These are phyloP conservation scores for Fusarium sp. DNA, from an alignment of 2,329 filamentous ascomycete genomes.

Conservation along the genomic window DNA sequence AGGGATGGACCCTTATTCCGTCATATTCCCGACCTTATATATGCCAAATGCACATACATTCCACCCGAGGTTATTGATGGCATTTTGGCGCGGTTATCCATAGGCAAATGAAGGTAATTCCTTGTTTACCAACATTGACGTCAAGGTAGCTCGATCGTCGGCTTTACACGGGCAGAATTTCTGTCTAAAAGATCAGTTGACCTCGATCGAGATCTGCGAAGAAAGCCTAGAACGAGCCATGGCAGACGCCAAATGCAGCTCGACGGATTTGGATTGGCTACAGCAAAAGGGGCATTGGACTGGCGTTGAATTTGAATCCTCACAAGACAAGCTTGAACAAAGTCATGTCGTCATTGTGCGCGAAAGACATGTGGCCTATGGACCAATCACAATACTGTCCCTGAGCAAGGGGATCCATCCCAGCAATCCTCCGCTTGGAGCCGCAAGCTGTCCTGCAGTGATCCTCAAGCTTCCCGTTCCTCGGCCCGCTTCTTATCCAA, in stretches of 20 bases:
- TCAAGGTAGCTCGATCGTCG: conserved; percentile 36
- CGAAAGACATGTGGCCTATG: neutral
- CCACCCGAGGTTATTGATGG: neutral
- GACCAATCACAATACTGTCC: conserved; percentile 27
- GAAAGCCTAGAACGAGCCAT: conserved; percentile 23
- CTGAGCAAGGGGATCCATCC: conserved; percentile 11
- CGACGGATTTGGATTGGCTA: conserved; percentile 29
- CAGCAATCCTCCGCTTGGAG: conserved; percentile 10
- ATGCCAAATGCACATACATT: neutral
- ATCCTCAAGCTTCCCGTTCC: conserved; percentile 35
- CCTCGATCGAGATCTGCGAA: conserved; percentile 34
- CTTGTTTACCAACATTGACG: conserved; percentile 23
- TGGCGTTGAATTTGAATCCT: conserved; percentile 10
- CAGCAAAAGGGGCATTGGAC: conserved; percentile 8
- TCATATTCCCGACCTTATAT: conserved; percentile 9
- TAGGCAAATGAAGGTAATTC: conserved; percentile 2
- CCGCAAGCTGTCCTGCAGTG: conserved; percentile 29
- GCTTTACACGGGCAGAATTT: conserved; percentile 16
- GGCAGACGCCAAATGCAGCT: conserved; percentile 19
- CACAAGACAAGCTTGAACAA: conserved; percentile 12
- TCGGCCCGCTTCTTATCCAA: conserved; percentile 18
- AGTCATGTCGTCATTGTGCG: conserved; percentile 43
- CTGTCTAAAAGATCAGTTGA: conserved; percentile 23
- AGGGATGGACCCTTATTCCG: conserved; percentile 29
- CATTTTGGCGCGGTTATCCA: neutral